Evolutionary conservation across 306 rosid genomes (phyloP).

Genomic region (Dryas drummondii): DNA sequence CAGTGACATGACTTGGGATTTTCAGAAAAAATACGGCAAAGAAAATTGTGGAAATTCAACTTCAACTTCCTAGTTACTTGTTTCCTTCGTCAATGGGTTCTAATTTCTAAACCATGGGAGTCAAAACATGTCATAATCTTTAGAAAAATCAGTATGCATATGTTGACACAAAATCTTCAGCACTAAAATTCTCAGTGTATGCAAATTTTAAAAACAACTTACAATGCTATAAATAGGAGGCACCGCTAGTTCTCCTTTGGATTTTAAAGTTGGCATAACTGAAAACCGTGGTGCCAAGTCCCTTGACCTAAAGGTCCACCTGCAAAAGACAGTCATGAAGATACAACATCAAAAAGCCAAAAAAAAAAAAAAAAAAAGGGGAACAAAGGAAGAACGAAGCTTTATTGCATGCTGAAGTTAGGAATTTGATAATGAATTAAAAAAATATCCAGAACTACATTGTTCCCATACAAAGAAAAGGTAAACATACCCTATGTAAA

Average conservation of each 20-base stretch:
- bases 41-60: neutral
- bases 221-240: conserved; percentile 87
- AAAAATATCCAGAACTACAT: neutral
- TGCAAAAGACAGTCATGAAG: conserved; percentile 34
- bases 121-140: neutral
- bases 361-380: neutral
- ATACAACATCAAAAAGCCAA: neutral
- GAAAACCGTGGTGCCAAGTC: conserved; percentile 84
- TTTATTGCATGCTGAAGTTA: neutral
- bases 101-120: neutral
- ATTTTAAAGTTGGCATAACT: conserved; percentile 68
- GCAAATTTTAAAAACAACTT: conserved; percentile 24
- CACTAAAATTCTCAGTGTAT: neutral
- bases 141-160: neutral
- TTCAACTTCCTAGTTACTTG: neutral
- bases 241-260: conserved; percentile 51
- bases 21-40: conserved; percentile 17
- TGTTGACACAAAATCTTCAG: neutral
- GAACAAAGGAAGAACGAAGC: neutral
- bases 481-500: conserved; percentile 79
- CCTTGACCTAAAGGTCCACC: conserved; percentile 95
- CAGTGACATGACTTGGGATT: conserved; percentile 22
- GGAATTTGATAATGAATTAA: neutral
- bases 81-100: neutral
- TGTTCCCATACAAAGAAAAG: conserved; percentile 3